These are phyloP conservation scores for Chrysosporium queenslandicum DNA, from an alignment of 2,329 filamentous ascomycete genomes.

Conservation along the genomic window DNA sequence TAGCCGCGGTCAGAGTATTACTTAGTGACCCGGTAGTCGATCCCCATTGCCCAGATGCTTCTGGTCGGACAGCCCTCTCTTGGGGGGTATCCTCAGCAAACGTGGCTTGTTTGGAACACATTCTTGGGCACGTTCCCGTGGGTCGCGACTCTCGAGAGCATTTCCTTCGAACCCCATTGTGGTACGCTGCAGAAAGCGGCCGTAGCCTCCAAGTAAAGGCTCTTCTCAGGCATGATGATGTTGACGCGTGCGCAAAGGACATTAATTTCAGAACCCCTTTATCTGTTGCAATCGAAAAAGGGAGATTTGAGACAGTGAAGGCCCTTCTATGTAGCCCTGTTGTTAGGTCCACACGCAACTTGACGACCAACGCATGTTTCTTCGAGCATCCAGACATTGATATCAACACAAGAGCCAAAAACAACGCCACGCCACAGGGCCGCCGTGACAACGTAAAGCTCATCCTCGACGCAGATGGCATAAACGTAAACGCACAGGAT, in stretches of 20 bases:
- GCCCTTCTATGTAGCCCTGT: conserved; percentile 18
- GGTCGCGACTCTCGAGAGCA: not conserved
- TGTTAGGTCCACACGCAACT: conserved; percentile 19
- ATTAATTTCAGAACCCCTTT: not conserved
- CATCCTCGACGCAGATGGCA: not conserved
- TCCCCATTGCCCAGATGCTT: not conserved
- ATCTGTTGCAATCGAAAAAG: not conserved
- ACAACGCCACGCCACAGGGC: not conserved
- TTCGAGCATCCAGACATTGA: not conserved
- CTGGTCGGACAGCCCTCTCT: not conserved
- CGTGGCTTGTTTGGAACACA: not conserved
- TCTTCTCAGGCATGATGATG: not conserved
- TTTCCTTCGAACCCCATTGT: conserved; percentile 1
- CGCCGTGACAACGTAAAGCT: not conserved
- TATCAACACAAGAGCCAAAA: not conserved
- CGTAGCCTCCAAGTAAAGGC: not conserved
- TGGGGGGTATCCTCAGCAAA: not conserved
- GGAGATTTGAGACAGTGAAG: not conserved
- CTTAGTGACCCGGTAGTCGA: not conserved
- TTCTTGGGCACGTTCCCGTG: not conserved
- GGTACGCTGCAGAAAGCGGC: not conserved
- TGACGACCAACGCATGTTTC: conserved; percentile 12
- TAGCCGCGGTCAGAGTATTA: not conserved
- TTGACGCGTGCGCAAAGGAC: not conserved
- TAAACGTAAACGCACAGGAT: not conserved